A percentile compares a stretch with the other conserved stretches of the same genome.
phyloP scores from a whole-genome alignment of 768 basidiomycete genomes.

The Amyloporia xantha region DNA sequence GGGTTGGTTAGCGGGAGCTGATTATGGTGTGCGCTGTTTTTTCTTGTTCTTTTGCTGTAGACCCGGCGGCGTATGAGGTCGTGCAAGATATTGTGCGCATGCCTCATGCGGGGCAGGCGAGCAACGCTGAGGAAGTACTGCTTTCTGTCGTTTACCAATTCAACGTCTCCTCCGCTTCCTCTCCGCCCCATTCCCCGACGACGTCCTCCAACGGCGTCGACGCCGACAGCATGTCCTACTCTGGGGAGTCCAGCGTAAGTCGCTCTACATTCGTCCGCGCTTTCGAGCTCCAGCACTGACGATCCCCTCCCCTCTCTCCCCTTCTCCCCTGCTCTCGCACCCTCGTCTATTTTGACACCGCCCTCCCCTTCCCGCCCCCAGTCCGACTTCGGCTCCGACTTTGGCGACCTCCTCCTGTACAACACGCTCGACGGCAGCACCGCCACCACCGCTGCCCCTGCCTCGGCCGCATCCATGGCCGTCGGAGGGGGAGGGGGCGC shows the following conservation, averaged over 20 bases:
- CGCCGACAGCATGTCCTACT: constrained; percentile 18
- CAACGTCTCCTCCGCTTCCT: constrained; percentile 15
- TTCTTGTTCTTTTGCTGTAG: constrained; percentile 5
- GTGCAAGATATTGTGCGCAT: constrained; percentile 20
- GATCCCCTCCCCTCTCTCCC: not conserved
- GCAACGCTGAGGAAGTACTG: constrained; percentile 12
- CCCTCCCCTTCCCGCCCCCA: not conserved
- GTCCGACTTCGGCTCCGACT: constrained; percentile 17
- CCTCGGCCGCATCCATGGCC: constrained; percentile 3
- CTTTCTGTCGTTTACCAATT: constrained; percentile 22
- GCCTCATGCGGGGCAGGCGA: not conserved
- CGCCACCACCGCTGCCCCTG: too few species aligned
- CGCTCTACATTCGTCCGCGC: not conserved
- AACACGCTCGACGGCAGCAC: not conserved
- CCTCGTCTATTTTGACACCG: not conserved
- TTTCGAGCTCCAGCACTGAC: not conserved
- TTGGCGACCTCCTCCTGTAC: constrained; percentile 18
- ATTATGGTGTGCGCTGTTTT: too few species aligned
- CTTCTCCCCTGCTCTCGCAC: not conserved
- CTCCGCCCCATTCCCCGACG: constrained; percentile 19
- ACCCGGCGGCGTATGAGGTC: constrained; percentile 18
- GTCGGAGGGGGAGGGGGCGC: too few species aligned
- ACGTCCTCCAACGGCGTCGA: constrained; percentile 9
- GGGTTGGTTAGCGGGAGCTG: too few species aligned
- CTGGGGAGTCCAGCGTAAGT: constrained; percentile 18